Conservation (phyloP, 805 yeast genomes). For the Candida orba region DNA sequence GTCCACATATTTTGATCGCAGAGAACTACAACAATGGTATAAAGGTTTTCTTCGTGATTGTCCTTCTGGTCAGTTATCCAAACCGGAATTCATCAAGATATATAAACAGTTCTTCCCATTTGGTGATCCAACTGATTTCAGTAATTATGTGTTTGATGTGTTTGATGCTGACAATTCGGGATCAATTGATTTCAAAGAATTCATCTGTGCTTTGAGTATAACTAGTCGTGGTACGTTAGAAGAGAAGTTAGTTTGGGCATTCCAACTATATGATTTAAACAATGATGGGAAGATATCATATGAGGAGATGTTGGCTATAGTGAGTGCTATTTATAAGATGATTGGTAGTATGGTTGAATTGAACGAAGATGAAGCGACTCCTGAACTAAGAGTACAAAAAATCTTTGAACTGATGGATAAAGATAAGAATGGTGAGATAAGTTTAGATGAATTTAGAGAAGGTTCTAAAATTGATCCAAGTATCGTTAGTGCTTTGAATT, state of each 20-base stretch:
- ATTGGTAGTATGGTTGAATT: constrained; percentile 89
- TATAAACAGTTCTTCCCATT: constrained; percentile 97
- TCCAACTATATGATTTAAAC: constrained; percentile 78
- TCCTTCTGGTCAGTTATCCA: constrained; percentile 81
- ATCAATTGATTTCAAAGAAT: constrained; percentile 84
- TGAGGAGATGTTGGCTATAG: constrained; percentile 73
- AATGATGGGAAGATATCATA: constrained; percentile 69
- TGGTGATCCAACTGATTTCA: constrained; percentile 92
- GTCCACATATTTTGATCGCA: constrained; percentile 84
- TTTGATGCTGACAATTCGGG: constrained; percentile 81
- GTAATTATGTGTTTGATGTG: constrained; percentile 79
- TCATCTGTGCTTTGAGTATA: constrained; percentile 78
- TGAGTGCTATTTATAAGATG: constrained; percentile 86
- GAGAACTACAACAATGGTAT: constrained; percentile 98
- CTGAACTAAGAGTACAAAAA: constrained; percentile 79
- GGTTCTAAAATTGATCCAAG: constrained; percentile 75
- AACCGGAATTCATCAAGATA: constrained; percentile 82
- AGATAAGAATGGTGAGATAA: constrained; percentile 59
- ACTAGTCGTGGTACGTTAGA: constrained; percentile 81
- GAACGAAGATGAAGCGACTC: constrained; percentile 86
- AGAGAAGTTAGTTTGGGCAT: constrained; percentile 87
- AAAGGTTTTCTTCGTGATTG: constrained; percentile 93
- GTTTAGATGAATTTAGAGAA: constrained; percentile 77
- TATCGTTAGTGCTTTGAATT: constrained; percentile 64
- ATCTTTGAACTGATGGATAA: constrained; percentile 71